These are phyloP conservation scores for Umbelopsis sp. DNA, from an alignment of 192 early-diverging fungal genomes.

Conservation along the genomic window DNA sequence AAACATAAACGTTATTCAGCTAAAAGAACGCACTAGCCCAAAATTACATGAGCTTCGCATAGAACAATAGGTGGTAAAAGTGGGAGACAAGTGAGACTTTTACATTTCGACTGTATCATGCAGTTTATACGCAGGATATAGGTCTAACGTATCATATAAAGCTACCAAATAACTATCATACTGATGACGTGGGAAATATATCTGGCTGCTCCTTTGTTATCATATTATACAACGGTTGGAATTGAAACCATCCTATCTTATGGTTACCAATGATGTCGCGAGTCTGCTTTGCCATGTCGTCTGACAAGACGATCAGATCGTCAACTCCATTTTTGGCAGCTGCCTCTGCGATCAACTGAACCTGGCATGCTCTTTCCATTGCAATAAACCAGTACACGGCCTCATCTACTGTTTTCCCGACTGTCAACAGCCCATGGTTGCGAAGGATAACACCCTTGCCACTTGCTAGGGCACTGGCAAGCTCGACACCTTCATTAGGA, in stretches of 20 bases:
- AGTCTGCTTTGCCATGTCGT: constrained; percentile 22
- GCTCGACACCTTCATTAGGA: constrained; percentile 50
- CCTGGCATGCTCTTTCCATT: constrained; percentile 54
- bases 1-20: too few species aligned
- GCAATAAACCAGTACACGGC: constrained; percentile 60
- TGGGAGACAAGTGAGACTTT: too few species aligned
- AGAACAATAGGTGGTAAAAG: too few species aligned
- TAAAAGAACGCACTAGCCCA: too few species aligned
- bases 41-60: too few species aligned
- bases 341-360: constrained; percentile 57
- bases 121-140: too few species aligned
- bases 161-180: too few species aligned
- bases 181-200: background rate
- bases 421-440: constrained; percentile 63
- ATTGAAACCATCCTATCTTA: constrained; percentile 14
- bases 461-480: constrained; percentile 43
- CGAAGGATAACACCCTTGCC: constrained; percentile 57
- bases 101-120: too few species aligned
- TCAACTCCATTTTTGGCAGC: constrained; percentile 32
- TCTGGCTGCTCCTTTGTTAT: constrained; percentile 26
- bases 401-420: constrained; percentile 51
- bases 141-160: too few species aligned
- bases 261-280: constrained; percentile 18
- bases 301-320: constrained; percentile 17
- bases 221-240: constrained; percentile 35